Conservation (phyloP, 306 rosid species). For the Chamaecrista fasciculata region DNA sequence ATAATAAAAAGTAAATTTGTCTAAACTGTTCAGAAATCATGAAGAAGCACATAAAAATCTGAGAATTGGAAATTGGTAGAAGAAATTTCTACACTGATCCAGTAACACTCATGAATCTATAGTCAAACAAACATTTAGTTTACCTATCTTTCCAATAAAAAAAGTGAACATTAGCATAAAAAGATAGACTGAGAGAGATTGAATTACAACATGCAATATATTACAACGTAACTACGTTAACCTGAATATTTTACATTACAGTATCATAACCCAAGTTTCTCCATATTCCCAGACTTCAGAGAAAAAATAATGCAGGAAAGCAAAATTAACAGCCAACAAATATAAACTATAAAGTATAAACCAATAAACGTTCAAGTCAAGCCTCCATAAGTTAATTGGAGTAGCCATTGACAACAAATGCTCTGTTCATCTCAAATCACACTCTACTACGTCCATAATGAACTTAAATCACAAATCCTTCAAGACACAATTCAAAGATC, state of each 20-base stretch:
- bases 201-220: not conserved
- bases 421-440: not conserved
- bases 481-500: not conserved
- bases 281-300: not conserved
- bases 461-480: no score
- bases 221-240: not conserved
- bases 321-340: not conserved
- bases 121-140: not conserved
- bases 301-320: not conserved
- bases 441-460: not conserved
- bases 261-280: not conserved
- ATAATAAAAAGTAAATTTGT: not conserved
- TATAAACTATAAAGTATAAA: no score
- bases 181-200: not conserved
- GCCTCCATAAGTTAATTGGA: no score
- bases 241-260: not conserved
- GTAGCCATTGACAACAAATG: not conserved
- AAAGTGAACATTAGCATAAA: not conserved
- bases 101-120: not conserved
- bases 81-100: not conserved
- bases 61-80: not conserved
- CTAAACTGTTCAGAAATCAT: not conserved
- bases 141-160: not conserved
- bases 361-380: no score
- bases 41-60: not conserved